Evolutionary conservation across 2,329 filamentous ascomycete genomes (phyloP).

Genomic region (Aspergillus fumigatus): DNA sequence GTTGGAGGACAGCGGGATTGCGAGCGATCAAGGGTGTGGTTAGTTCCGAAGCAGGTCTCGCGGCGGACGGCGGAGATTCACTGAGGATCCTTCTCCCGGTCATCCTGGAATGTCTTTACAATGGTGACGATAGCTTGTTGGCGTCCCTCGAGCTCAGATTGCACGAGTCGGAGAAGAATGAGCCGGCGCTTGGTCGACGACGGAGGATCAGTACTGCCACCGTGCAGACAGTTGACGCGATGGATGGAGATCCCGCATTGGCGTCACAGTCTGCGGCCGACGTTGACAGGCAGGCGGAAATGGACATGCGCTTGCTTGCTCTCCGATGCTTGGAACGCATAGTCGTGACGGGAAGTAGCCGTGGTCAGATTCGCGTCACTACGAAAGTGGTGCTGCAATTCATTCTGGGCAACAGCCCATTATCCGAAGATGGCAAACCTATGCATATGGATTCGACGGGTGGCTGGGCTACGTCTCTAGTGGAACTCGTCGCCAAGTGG

Average conservation of each 20-base stretch:
- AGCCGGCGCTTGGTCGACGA: conserved; percentile 58
- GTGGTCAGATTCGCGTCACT: conserved; percentile 73
- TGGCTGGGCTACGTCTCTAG: conserved; percentile 78
- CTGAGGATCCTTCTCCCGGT: conserved; percentile 76
- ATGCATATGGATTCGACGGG: conserved; percentile 44
- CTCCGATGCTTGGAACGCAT: conserved; percentile 82
- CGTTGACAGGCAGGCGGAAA: conserved; percentile 82
- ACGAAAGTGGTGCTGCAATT: conserved; percentile 72
- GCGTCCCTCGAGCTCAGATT: conserved; percentile 63
- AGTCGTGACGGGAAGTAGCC: conserved; percentile 71
- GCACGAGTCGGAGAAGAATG: conserved; percentile 63
- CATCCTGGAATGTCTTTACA: conserved; percentile 81
- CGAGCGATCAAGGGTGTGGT: conserved; percentile 78
- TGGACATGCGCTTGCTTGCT: conserved; percentile 79
- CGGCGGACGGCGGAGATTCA: conserved; percentile 69
- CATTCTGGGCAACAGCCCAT: conserved; percentile 56
- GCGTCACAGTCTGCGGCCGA: conserved; percentile 77
- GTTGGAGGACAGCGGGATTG: conserved; percentile 70
- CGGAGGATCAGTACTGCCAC: conserved; percentile 77
- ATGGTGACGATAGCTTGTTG: conserved; percentile 58
- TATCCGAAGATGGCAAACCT: conserved; percentile 41
- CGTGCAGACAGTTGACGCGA: conserved; percentile 65
- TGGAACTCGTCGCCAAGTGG: conserved; percentile 77
- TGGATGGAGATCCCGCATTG: conserved; percentile 60
- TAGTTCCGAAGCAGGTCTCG: conserved; percentile 73